These are phyloP conservation scores for Bombardia bombarda DNA, from an alignment of 495 filamentous ascomycete species.

Conservation along the genomic window DNA sequence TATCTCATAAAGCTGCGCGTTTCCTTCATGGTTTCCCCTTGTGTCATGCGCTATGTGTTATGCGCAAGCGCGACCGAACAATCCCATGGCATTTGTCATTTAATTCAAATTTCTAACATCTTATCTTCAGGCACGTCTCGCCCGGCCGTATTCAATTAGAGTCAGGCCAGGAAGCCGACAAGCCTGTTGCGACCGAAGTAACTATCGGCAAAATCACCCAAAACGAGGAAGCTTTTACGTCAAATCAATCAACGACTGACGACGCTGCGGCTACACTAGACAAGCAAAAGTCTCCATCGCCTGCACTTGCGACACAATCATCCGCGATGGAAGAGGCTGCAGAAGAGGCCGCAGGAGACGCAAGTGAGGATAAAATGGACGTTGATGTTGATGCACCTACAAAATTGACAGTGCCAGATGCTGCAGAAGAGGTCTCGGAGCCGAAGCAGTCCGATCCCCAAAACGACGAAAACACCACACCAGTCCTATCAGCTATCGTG, in stretches of 20 bases:
- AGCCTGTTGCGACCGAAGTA: not conserved
- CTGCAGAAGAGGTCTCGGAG: not conserved
- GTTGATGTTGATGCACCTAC: not conserved
- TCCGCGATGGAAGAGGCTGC: not conserved
- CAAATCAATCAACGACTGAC: slow-evolving; percentile 8
- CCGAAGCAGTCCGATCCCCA: not conserved
- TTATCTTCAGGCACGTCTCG: slow-evolving; percentile 9
- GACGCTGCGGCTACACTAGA: not conserved
- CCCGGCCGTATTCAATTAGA: not conserved
- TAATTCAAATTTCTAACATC: no score
- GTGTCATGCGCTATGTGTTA: no score
- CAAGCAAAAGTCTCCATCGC: not conserved
- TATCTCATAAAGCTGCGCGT: no score
- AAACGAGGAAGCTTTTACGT: slow-evolving; percentile 20
- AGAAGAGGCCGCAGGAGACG: not conserved
- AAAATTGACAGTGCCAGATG: not conserved
- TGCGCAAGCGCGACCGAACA: no score
- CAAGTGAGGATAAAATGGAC: no score
- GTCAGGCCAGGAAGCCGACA: no score
- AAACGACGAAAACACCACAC: not conserved
- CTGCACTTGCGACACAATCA: not conserved
- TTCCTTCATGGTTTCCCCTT: not conserved
- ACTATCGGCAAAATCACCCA: not conserved
- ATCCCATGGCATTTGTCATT: no score
- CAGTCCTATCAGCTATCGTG: not conserved